A percentile compares a stretch with the other conserved stretches of the same genome.
Conservation (phyloP, 2,329 filamentous ascomycete genomes). For the Fusarium sp. region DNA sequence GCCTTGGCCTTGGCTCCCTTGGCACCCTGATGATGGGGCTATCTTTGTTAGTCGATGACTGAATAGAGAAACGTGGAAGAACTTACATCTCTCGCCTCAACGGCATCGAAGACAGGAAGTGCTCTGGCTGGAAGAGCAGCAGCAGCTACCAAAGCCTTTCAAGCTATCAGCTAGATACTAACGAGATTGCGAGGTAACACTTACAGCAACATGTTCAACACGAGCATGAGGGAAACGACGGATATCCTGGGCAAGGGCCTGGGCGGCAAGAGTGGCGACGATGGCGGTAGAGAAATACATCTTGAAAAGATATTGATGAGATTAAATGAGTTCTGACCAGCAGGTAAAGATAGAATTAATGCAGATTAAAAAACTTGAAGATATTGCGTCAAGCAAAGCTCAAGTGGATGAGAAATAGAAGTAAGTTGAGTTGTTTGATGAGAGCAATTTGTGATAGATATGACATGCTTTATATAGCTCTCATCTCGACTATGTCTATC, state of each 20-base stretch:
- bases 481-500: neutral
- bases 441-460: neutral
- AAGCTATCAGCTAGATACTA: neutral
- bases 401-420: neutral
- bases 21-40: neutral
- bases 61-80: rapidly evolving
- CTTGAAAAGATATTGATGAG: neutral
- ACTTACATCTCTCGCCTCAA: slow-evolving; percentile 12
- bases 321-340: neutral
- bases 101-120: neutral
- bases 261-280: slow-evolving; percentile 13
- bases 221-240: neutral
- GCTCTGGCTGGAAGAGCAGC: slow-evolving; percentile 14
- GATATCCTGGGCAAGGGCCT: slow-evolving; percentile 7
- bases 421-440: neutral
- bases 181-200: rapidly evolving
- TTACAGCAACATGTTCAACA: slow-evolving; percentile 2
- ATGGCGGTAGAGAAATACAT: slow-evolving; percentile 21
- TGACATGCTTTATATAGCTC: slow-evolving; percentile 2
- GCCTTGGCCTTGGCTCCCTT: neutral
- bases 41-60: neutral
- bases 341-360: neutral
- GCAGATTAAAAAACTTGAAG: neutral
- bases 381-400: slow-evolving; percentile 23
- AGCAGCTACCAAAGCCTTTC: slow-evolving; percentile 6